These are phyloP conservation scores for Phylloporus rhodoxanthus DNA, from an alignment of 768 basidiomycete species.

Conservation along the genomic window DNA sequence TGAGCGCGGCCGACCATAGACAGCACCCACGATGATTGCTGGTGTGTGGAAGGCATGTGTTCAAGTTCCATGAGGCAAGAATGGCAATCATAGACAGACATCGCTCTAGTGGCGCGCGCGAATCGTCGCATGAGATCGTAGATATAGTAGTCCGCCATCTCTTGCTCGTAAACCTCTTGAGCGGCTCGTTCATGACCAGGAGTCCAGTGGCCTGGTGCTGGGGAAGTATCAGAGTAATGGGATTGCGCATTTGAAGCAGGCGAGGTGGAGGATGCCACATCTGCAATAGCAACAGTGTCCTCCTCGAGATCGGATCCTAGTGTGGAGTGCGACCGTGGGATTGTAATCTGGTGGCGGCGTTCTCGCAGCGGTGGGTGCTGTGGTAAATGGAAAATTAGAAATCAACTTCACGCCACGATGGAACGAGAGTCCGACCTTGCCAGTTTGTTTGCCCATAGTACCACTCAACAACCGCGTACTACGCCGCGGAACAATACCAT, in stretches of 20 bases:
- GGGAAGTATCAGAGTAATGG: constrained; percentile 58
- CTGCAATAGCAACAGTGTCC: constrained; percentile 42
- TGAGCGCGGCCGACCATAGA: constrained; percentile 81
- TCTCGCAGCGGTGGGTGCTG: constrained; percentile 43
- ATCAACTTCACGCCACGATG: constrained; percentile 1
- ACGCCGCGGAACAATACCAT: constrained; percentile 53
- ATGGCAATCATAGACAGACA: constrained; percentile 72
- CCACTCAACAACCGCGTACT: constrained; percentile 69
- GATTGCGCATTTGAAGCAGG: constrained; percentile 54
- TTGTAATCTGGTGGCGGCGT: constrained; percentile 50
- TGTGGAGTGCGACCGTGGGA: constrained; percentile 55
- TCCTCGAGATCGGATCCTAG: constrained; percentile 73
- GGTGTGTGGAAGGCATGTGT: constrained; percentile 65
- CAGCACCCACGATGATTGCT: constrained; percentile 70
- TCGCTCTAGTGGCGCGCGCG: constrained; percentile 68
- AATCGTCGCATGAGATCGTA: constrained; percentile 77
- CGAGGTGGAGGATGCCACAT: constrained; percentile 55
- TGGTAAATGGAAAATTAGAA: constrained; percentile 15
- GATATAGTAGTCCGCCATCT: constrained; percentile 77
- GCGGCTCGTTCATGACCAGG: constrained; percentile 63
- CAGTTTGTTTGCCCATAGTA: constrained; percentile 43
- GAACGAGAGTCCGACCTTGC: constrained; percentile 45
- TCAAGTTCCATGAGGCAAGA: constrained; percentile 73
- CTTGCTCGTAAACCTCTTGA: constrained; percentile 63
- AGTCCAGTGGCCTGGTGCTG: constrained; percentile 58